A percentile compares a stretch with the other conserved stretches of the same genome.
phyloP scores from a whole-genome alignment of 169 alveolate species.

The Babesia sp. region DNA sequence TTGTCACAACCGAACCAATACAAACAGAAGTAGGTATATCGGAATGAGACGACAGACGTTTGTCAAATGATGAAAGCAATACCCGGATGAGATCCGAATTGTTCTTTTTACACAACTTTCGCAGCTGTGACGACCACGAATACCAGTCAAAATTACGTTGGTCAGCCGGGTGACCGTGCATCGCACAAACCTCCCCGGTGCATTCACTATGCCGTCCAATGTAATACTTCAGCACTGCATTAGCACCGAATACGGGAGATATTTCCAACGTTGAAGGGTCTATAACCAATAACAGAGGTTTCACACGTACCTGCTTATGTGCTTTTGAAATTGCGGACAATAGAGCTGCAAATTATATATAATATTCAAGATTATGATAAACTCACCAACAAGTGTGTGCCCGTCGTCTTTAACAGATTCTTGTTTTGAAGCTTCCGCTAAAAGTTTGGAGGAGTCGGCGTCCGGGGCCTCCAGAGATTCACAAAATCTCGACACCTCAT shows the following conservation, averaged over 20 bases:
- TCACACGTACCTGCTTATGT: slow-evolving; percentile 2
- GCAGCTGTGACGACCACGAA: slow-evolving; percentile 22
- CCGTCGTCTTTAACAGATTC: not conserved
- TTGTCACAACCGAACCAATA: slow-evolving; percentile 10
- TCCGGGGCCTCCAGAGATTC: not conserved
- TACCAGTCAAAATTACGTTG: not conserved
- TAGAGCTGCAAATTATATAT: not conserved
- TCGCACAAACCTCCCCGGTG: not conserved
- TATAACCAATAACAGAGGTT: slow-evolving; percentile 18
- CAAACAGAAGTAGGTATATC: not conserved
- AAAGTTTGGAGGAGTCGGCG: not conserved
- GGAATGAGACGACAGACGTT: not conserved
- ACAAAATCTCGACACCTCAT: not conserved
- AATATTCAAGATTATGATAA: not conserved
- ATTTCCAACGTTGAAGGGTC: not conserved
- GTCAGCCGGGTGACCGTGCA: not conserved
- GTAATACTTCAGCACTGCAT: slow-evolving; percentile 16
- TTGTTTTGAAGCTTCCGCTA: not conserved
- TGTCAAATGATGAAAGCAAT: not conserved
- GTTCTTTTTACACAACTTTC: slow-evolving; percentile 1
- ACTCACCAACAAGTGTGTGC: not conserved
- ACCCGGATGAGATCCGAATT: not conserved
- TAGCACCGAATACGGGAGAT: slow-evolving; percentile 18
- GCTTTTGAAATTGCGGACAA: not conserved
- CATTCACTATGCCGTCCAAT: not conserved